These are phyloP conservation scores for Calendula officinalis DNA, from an alignment of 129 eudicot species.

Conservation along the genomic window DNA sequence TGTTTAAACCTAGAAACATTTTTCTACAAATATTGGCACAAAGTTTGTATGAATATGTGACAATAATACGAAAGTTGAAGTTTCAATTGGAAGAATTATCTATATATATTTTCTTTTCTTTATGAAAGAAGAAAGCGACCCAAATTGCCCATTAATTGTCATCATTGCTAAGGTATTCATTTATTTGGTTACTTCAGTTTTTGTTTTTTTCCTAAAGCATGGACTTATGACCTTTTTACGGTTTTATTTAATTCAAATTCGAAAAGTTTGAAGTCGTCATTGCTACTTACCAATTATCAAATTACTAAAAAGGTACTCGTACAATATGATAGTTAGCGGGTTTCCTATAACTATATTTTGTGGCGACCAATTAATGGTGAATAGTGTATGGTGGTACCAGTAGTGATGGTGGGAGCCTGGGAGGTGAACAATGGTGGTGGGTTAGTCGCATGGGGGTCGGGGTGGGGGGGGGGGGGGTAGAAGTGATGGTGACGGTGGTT, in stretches of 20 bases:
- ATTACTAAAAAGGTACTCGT: neutral
- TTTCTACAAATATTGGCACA: no score
- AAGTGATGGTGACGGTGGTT: no score
- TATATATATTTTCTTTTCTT: neutral
- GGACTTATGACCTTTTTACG: neutral
- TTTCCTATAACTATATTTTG: no score
- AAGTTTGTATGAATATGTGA: neutral
- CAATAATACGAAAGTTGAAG: neutral
- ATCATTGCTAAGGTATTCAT: conserved; percentile 25
- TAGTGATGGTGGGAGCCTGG: no score
- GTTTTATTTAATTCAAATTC: neutral
- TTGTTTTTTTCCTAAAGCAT: neutral
- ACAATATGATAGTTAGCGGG: no score
- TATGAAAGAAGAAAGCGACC: conserved; percentile 19
- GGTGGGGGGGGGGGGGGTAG: no score
- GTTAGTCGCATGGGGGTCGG: no score
- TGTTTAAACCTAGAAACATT: no score
- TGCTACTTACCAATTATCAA: neutral
- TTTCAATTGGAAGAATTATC: neutral
- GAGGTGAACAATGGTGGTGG: no score
- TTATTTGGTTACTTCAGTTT: conserved; percentile 17
- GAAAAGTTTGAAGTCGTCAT: conserved; percentile 4
- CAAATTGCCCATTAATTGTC: conserved; percentile 21
- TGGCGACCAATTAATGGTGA: no score
- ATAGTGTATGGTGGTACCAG: no score